phyloP scores from a whole-genome alignment of 169 alveolate species.

The Perkinsus olseni region DNA sequence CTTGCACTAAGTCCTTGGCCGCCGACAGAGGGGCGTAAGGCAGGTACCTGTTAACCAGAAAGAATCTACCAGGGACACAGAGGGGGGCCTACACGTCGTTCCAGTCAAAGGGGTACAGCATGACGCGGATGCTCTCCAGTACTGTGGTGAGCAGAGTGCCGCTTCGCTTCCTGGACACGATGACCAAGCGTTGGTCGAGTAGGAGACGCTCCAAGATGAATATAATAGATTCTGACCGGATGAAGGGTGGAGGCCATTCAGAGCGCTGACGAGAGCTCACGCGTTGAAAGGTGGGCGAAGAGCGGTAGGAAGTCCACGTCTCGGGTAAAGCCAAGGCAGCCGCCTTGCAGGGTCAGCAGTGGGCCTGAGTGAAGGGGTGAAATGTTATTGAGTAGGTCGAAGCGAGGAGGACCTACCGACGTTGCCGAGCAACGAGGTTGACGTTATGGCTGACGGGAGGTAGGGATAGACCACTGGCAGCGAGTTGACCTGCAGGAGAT shows the following conservation, averaged over 20 bases:
- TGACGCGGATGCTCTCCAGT: background rate
- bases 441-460: background rate
- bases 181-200: background rate
- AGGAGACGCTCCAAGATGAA: background rate
- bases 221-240: background rate
- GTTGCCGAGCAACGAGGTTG: background rate
- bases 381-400: background rate
- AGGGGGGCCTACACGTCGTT: background rate
- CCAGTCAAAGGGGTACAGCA: background rate
- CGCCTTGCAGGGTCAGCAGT: background rate
- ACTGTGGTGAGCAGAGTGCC: background rate
- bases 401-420: background rate
- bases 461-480: background rate
- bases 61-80: too few relatives aligned
- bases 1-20: background rate
- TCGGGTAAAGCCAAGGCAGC: background rate
- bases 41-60: background rate
- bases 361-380: background rate
- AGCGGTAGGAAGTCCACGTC: background rate
- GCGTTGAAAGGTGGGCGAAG: background rate
- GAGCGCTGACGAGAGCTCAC: too few relatives aligned
- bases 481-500: background rate
- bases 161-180: background rate
- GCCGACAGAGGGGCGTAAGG: background rate
- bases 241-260: background rate